phyloP scores from a whole-genome alignment of 192 early-diverging fungal genomes.

The Haplosporangium gracile region DNA sequence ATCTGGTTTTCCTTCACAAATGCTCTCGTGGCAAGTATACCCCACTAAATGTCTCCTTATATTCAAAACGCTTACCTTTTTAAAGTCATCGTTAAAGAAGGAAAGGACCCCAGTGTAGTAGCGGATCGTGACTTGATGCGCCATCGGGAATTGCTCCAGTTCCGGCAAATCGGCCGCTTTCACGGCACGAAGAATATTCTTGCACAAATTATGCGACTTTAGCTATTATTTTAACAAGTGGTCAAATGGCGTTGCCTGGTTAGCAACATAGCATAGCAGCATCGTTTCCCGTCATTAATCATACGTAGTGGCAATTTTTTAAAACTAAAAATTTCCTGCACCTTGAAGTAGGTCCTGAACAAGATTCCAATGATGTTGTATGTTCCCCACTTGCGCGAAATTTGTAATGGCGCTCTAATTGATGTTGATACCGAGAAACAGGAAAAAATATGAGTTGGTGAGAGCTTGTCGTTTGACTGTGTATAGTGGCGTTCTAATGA shows the following conservation, averaged over 20 bases:
- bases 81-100: slow-evolving; percentile 89
- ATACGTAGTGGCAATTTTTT: neutral
- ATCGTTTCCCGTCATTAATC: neutral
- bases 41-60: too few species aligned
- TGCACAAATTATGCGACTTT: slow-evolving; percentile 84
- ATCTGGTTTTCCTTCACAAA: neutral
- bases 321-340: neutral
- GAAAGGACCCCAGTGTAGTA: slow-evolving; percentile 91
- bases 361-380: slow-evolving; percentile 90
- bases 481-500: too few species aligned
- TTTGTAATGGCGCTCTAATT: slow-evolving; percentile 48
- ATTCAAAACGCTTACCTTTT: slow-evolving; percentile 59
- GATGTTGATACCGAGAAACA: slow-evolving; percentile 8
- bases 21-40: neutral
- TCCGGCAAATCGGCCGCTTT: slow-evolving; percentile 79
- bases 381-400: slow-evolving; percentile 93
- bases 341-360: slow-evolving; percentile 90
- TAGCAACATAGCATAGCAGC: neutral
- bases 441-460: neutral
- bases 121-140: slow-evolving; percentile 87
- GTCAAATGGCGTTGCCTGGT: too few species aligned
- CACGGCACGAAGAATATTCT: slow-evolving; percentile 83
- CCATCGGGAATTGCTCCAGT: slow-evolving; percentile 82
- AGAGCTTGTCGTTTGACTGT: too few species aligned
- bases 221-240: slow-evolving; percentile 58